Percentiles rank a stretch among this genome's conserved stretches.
Evolutionary conservation across 139 green algal species (phyloP).

Genomic region (Coelastrella sp.): DNA sequence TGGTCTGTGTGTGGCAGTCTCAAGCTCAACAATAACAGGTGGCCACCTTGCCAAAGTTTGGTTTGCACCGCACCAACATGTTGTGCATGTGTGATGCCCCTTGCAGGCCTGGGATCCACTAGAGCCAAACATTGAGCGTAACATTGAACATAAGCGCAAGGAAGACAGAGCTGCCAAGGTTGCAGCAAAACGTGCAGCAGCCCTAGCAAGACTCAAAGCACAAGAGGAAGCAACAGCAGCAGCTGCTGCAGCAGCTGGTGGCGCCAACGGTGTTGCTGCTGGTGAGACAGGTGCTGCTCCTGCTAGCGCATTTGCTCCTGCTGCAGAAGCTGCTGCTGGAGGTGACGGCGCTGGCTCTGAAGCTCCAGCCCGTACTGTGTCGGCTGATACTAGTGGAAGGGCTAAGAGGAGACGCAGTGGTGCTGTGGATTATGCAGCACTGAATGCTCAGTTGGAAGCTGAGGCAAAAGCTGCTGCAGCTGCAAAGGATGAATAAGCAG

Average conservation of each 20-base stretch:
- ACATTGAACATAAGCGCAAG: constrained; percentile 6
- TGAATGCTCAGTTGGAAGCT: constrained; percentile 81
- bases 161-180: constrained; percentile 16
- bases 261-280: constrained; percentile 9
- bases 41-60: constrained; percentile 14
- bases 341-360: not conserved
- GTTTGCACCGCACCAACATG: not conserved
- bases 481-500: no score
- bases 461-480: constrained; percentile 49
- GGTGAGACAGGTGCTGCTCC: not conserved
- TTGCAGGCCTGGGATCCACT: constrained; percentile 33
- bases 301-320: constrained; percentile 2
- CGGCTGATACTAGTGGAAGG: not conserved
- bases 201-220: constrained; percentile 39
- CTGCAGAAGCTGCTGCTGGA: constrained; percentile 50
- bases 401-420: constrained; percentile 65
- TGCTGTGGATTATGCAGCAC: constrained; percentile 79
- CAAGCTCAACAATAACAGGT: no score
- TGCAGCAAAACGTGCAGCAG: constrained; percentile 45
- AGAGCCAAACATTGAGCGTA: constrained; percentile 26
- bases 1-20: no score
- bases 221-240: constrained; percentile 15
- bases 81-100: not conserved
- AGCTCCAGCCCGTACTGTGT: not conserved
- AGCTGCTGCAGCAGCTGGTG: constrained; percentile 18